A percentile compares a stretch with the other conserved stretches of the same genome.
Conservation (phyloP, 169 alveolate species). For the Plasmodium relictum region DNA sequence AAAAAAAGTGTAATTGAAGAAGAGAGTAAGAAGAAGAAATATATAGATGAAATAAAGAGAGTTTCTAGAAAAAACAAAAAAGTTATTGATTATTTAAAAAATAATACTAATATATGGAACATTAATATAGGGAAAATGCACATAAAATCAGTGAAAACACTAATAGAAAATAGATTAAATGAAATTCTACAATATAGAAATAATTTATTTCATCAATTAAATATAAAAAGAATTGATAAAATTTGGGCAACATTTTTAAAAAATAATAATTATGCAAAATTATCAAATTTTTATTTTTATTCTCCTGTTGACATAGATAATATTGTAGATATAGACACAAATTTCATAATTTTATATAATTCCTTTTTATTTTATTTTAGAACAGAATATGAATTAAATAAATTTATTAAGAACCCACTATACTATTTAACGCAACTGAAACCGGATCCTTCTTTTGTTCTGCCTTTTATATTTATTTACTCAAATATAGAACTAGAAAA, state of each 20-base stretch:
- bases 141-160: slow-evolving; percentile 12
- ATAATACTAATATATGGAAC: slow-evolving; percentile 39
- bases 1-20: not conserved
- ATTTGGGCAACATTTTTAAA: slow-evolving; percentile 72
- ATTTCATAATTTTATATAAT: slow-evolving; percentile 30
- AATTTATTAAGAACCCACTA: slow-evolving; percentile 25
- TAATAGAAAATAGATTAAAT: slow-evolving; percentile 29
- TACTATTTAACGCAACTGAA: slow-evolving; percentile 36
- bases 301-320: slow-evolving; percentile 54
- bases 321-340: slow-evolving; percentile 57
- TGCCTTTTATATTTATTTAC: slow-evolving; percentile 46
- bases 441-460: slow-evolving; percentile 55
- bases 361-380: slow-evolving; percentile 51
- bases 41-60: slow-evolving; percentile 31
- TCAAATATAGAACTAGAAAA: slow-evolving; percentile 3
- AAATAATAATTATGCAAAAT: slow-evolving; percentile 59
- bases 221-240: slow-evolving; percentile 44
- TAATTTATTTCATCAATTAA: slow-evolving; percentile 54
- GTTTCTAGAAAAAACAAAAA: slow-evolving; percentile 17
- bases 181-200: slow-evolving; percentile 27
- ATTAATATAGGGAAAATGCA: slow-evolving; percentile 33
- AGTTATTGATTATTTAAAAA: slow-evolving; percentile 12
- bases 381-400: slow-evolving; percentile 39
- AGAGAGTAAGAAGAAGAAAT: not conserved
- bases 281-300: slow-evolving; percentile 53